Conservation (phyloP, 2,329 filamentous ascomycete genomes). For the Sporothrix variecibatus region DNA sequence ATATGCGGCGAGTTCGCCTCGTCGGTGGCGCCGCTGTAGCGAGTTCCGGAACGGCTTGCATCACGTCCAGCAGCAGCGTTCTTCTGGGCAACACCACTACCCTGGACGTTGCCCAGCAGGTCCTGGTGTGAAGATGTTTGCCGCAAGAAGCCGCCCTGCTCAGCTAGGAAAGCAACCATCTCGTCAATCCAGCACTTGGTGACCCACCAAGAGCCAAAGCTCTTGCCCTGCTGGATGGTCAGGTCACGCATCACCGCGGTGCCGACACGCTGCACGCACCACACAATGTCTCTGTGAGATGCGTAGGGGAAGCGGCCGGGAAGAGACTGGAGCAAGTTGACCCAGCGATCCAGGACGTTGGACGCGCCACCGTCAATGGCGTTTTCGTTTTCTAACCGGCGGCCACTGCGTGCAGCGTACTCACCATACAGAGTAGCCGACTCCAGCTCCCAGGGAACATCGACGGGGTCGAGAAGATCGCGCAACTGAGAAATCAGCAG, state of each 20-base stretch:
- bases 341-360: slow-evolving; percentile 78
- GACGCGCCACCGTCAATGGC: slow-evolving; percentile 49
- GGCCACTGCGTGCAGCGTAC: slow-evolving; percentile 51
- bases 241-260: slow-evolving; percentile 79
- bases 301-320: slow-evolving; percentile 73
- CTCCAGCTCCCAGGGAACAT: slow-evolving; percentile 66
- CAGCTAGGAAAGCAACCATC: slow-evolving; percentile 86
- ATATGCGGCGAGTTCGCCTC: slow-evolving; percentile 49
- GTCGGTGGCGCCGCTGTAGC: slow-evolving; percentile 50
- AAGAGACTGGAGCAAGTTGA: slow-evolving; percentile 68
- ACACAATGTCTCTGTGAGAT: slow-evolving; percentile 70
- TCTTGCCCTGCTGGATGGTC: slow-evolving; percentile 74
- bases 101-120: slow-evolving; percentile 16
- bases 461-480: slow-evolving; percentile 67
- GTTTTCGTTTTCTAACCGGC: slow-evolving; percentile 44
- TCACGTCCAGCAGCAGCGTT: slow-evolving; percentile 37
- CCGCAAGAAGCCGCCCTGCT: slow-evolving; percentile 84
- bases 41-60: slow-evolving; percentile 40
- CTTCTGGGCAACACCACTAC: slow-evolving; percentile 32
- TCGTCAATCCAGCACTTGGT: slow-evolving; percentile 95
- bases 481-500: slow-evolving; percentile 68
- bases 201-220: slow-evolving; percentile 91
- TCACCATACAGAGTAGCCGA: slow-evolving; percentile 63
- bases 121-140: slow-evolving; percentile 47
- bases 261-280: slow-evolving; percentile 73